Conservation (phyloP, 352 stramenopile genomes). For the Globisporangium carolinianum region DNA sequence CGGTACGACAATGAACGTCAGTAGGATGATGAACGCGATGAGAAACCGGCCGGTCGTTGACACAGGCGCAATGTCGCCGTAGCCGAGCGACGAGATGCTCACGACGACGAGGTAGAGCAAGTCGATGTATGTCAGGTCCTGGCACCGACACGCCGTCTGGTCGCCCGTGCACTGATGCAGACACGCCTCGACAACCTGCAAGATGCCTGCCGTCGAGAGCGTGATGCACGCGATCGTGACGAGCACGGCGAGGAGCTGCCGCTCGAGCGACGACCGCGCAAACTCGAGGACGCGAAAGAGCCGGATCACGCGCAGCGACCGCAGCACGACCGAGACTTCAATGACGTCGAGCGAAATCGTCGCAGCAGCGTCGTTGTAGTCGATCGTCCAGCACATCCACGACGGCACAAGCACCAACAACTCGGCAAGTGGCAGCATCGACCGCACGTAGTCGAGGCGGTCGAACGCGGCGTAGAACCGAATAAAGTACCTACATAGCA, state of each 20-base stretch:
- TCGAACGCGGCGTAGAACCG: conserved; percentile 59
- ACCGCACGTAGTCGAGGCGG: conserved; percentile 44
- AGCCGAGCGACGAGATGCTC: conserved; percentile 82
- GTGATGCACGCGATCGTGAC: conserved; percentile 70
- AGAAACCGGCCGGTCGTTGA: conserved; percentile 65
- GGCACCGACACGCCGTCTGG: conserved; percentile 29
- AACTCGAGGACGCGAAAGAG: conserved; percentile 73
- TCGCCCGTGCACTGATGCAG: conserved; percentile 17
- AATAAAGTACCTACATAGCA: conserved; percentile 29
- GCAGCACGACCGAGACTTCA: conserved; percentile 30
- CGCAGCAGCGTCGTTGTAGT: neutral
- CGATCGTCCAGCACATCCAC: conserved; percentile 20
- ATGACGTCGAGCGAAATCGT: conserved; percentile 12
- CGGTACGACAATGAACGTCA: conserved; percentile 77
- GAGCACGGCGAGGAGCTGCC: conserved; percentile 48
- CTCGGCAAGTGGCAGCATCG: conserved; percentile 48
- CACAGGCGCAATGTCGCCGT: conserved; percentile 69
- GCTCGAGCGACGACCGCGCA: conserved; percentile 62
- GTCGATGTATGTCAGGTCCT: conserved; percentile 60
- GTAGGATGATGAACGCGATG: conserved; percentile 76
- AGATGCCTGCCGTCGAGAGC: conserved; percentile 53
- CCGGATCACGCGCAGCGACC: conserved; percentile 56
- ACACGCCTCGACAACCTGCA: conserved; percentile 68
- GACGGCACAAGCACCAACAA: conserved; percentile 57
- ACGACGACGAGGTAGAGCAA: conserved; percentile 81